phyloP scores from a whole-genome alignment of 495 filamentous ascomycete genomes.

The Annulohypoxylon bovei region DNA sequence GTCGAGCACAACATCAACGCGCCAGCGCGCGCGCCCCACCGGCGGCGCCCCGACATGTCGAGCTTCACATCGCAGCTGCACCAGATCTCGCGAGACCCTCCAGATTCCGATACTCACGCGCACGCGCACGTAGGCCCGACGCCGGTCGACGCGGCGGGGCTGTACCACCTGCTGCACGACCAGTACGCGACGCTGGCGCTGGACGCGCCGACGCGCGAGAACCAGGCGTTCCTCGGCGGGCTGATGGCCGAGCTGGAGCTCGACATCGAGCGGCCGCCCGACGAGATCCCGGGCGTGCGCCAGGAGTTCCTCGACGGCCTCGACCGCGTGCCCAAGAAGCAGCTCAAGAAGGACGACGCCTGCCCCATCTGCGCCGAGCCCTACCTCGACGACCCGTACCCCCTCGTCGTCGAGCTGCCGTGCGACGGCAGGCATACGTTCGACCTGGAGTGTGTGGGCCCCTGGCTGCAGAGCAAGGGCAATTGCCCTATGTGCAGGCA shows the following conservation, averaged over 20 bases:
- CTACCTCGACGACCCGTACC: constrained; percentile 81
- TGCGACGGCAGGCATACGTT: constrained; percentile 85
- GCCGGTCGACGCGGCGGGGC: constrained; percentile 75
- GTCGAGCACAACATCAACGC: constrained; percentile 84
- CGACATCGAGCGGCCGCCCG: constrained; percentile 72
- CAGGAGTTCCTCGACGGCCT: constrained; percentile 83
- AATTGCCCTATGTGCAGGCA: constrained; percentile 89
- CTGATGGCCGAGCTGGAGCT: constrained; percentile 71
- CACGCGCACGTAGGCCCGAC: constrained; percentile 71
- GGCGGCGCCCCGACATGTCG: constrained; percentile 82
- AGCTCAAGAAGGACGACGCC: constrained; percentile 69
- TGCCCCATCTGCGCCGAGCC: constrained; percentile 89
- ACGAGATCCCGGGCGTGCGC: constrained; percentile 75
- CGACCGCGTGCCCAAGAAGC: constrained; percentile 79
- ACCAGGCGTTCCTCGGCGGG: constrained; percentile 66
- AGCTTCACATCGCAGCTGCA: constrained; percentile 84
- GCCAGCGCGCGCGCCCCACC: constrained; percentile 51
- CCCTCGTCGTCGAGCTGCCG: constrained; percentile 86
- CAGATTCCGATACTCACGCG: constrained; percentile 41
- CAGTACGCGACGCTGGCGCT: constrained; percentile 55
- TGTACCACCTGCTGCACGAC: constrained; percentile 63
- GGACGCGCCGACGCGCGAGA: constrained; percentile 65
- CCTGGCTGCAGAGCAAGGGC: constrained; percentile 88
- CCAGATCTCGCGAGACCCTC: constrained; percentile 63
- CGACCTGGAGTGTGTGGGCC: constrained; percentile 93